These are phyloP conservation scores for Nakazawaea anatomiae DNA, from an alignment of 805 yeast species.

Conservation along the genomic window DNA sequence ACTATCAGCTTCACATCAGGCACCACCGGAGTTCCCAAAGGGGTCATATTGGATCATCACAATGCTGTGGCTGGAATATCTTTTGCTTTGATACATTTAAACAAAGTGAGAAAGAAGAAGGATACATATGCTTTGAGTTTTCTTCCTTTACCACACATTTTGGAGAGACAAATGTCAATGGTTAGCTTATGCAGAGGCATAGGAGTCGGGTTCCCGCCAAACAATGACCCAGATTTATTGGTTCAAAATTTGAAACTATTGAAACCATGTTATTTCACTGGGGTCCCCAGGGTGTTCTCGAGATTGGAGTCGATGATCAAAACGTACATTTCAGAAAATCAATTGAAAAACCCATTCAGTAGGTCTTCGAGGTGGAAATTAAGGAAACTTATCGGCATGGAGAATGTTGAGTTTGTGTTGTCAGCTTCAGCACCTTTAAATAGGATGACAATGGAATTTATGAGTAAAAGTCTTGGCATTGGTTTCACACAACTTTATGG, in stretches of 20 bases:
- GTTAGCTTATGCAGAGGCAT: conserved; percentile 8
- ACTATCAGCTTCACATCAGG: conserved; percentile 76
- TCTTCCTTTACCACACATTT: conserved; percentile 15
- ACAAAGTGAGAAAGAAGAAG: background rate
- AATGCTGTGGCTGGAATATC: conserved; percentile 43
- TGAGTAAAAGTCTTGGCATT: conserved; percentile 47
- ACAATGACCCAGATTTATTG: conserved; percentile 42
- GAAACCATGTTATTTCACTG: conserved; percentile 47
- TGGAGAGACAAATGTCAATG: conserved; percentile 14
- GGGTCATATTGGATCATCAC: conserved; percentile 53
- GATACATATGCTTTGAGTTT: conserved; percentile 7
- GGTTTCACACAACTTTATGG: conserved; percentile 56
- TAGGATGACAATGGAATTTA: conserved; percentile 51
- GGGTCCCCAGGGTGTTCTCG: conserved; percentile 67
- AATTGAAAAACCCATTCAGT: conserved; percentile 25
- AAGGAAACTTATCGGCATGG: conserved; percentile 36
- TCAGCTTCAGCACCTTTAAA: conserved; percentile 71
- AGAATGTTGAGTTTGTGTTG: conserved; percentile 30
- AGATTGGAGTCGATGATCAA: conserved; percentile 28
- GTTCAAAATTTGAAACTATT: conserved; percentile 54
- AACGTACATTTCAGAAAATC: conserved; percentile 52
- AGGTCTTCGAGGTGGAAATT: conserved; percentile 32
- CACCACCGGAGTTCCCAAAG: conserved; percentile 72
- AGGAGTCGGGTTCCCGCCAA: conserved; percentile 47
- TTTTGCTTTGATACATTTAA: conserved; percentile 16